Percentiles rank a stretch among this genome's conserved stretches.
These are phyloP conservation scores for Nepenthes mirabilis DNA, from an alignment of 148 eudicot species.

Conservation along the genomic window DNA sequence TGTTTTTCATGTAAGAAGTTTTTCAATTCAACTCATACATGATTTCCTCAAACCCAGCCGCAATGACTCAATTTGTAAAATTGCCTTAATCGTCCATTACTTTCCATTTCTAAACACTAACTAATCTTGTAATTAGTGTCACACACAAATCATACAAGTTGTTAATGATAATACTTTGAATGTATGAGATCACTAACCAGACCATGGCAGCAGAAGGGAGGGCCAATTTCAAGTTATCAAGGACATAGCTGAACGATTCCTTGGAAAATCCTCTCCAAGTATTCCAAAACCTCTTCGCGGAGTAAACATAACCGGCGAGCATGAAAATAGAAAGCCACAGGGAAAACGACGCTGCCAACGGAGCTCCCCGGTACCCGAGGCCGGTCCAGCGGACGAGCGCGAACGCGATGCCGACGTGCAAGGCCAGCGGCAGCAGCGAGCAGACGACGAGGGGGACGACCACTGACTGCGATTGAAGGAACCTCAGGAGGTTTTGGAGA, in stretches of 20 bases:
- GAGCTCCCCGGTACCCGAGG: conserved; percentile 10
- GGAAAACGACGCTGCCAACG: conserved; percentile 8
- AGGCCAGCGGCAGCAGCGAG: conserved; percentile 6
- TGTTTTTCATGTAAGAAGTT: too few species aligned
- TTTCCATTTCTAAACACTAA: too few species aligned
- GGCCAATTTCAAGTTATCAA: conserved; percentile 11
- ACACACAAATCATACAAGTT: too few species aligned
- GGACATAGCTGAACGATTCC: conserved; percentile 9
- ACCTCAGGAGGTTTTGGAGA: conserved; percentile 10
- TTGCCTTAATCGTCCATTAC: too few species aligned
- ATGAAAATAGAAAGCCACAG: conserved; percentile 6
- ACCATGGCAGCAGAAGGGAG: conserved; percentile 18
- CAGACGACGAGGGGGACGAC: conserved; percentile 4
- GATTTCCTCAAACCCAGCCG: too few species aligned
- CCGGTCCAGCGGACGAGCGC: conserved; percentile 1
- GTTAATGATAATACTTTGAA: not conserved
- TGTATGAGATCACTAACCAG: conserved; percentile 1
- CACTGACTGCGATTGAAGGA: conserved; percentile 13
- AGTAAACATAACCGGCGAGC: conserved; percentile 1
- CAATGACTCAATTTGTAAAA: too few species aligned
- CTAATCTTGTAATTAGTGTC: too few species aligned
- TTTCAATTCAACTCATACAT: too few species aligned
- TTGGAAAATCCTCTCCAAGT: conserved; percentile 12
- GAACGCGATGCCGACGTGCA: conserved; percentile 1
- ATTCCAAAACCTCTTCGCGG: conserved; percentile 2